Evolutionary conservation across 2,329 filamentous ascomycete genomes (phyloP).

Genomic region (Fusarium tanahbumbuense): DNA sequence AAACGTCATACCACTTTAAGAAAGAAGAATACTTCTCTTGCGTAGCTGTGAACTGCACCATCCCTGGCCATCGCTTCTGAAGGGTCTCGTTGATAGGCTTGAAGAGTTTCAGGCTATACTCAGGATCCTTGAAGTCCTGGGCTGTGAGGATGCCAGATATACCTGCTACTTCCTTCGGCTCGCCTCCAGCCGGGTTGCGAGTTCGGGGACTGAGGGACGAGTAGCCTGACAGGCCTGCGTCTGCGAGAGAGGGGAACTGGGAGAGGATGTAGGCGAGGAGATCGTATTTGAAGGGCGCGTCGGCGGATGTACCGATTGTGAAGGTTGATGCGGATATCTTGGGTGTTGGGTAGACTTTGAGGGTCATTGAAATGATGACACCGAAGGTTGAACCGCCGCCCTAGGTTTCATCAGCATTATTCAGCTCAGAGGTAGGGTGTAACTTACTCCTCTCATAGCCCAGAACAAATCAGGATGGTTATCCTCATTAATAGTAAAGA

Average conservation of each 20-base stretch:
- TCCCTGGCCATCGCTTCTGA: constrained; percentile 51
- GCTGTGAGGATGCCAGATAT: constrained; percentile 52
- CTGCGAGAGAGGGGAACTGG: constrained; percentile 59
- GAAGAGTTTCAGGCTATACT: constrained; percentile 46
- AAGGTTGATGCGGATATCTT: constrained; percentile 45
- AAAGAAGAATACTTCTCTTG: constrained; percentile 49
- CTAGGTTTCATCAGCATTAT: constrained; percentile 42
- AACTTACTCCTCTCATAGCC: constrained; percentile 68
- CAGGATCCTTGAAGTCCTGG: constrained; percentile 50
- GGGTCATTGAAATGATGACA: constrained; percentile 67
- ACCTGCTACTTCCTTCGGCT: constrained; percentile 50
- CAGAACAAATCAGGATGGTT: constrained; percentile 71
- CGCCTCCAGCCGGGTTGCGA: constrained; percentile 51
- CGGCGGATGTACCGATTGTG: constrained; percentile 39
- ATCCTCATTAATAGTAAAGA: constrained; percentile 63
- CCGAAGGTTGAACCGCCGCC: constrained; percentile 72
- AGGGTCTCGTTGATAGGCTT: constrained; percentile 54
- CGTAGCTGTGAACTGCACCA: constrained; percentile 33
- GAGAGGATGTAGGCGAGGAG: constrained; percentile 61
- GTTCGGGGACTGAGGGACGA: constrained; percentile 53
- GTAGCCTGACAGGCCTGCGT: constrained; percentile 64
- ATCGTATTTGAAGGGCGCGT: constrained; percentile 56
- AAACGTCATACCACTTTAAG: constrained; percentile 52
- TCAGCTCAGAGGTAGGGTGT: accelerated
- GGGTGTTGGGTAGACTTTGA: constrained; percentile 62